Evolutionary conservation across 2,329 filamentous ascomycete species (phyloP), one percentile per base, ranked within the genome.

Genomic region (Ophioceras dolichostomum): DNA sequence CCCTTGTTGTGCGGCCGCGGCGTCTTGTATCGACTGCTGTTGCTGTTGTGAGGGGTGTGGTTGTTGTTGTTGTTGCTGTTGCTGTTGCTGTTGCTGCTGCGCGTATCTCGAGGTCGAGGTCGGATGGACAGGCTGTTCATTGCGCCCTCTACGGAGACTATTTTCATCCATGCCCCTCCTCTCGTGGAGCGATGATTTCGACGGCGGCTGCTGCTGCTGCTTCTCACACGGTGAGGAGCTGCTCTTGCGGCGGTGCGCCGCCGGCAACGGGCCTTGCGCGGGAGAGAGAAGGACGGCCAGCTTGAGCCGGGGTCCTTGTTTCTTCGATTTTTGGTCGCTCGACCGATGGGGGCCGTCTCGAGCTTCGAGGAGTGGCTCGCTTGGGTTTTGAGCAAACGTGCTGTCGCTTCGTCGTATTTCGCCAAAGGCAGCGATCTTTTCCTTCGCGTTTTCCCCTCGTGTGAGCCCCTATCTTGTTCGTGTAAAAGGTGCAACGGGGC

Each of bases 151-250:
- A 54, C 76, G 69, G 56, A 73, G 76, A 61, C 73, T 74, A 65
- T 79, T 75, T 62, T 82, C 77, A 68, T 89, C 84, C 84, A 91
- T 91, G 56, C 75, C 77, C 61, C 61, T 28, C 30, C n/a, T 57
- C 65, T 66, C 8, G 22, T 8, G 22, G 22, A 26, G 22, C 22
- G 22, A 26, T 8, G 22, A 12, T 26, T 26, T 26, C 22, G 22
- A 57, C 53, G 64, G 60, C 57, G 63, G 59, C 59, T 67, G n/a
- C n/a, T n/a, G n/a, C n/a, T n/a, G n/a, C n/a, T n/a, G n/a, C n/a
- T n/a, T n/a, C n/a, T n/a, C n/a, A n/a, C n/a, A n/a, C n/a, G n/a
- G n/a, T n/a, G n/a, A n/a, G n/a, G n/a, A n/a, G n/a, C n/a, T n/a
- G n/a, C n/a, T n/a, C n/a, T n/a, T n/a, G n/a, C n/a, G n/a, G 67